Evolutionary conservation across 116 monocot species (phyloP).

Genomic region (Dioscorea cayenensis): DNA sequence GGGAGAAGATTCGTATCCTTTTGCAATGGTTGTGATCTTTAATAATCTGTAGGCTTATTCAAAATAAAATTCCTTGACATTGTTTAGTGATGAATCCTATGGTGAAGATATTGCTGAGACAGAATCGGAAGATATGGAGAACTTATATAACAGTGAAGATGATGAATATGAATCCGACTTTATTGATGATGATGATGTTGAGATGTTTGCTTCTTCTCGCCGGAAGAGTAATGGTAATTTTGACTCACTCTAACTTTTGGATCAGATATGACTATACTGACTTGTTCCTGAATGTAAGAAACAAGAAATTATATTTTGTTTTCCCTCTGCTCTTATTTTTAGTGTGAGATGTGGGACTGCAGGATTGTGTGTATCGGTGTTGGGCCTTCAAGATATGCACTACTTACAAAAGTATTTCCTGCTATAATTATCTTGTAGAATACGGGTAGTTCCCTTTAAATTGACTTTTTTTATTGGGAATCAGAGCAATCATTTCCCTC

Average conservation of each 20-base stretch:
- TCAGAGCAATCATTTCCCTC: conserved; percentile 20
- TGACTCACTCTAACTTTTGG: neutral
- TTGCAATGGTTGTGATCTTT: neutral
- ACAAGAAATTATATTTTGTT: neutral
- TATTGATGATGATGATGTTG: conserved; percentile 57
- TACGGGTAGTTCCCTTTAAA: conserved; percentile 16
- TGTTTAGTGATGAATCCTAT: conserved; percentile 59
- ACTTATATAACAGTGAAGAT: conserved; percentile 41
- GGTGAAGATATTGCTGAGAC: conserved; percentile 72
- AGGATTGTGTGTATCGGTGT: conserved; percentile 16
- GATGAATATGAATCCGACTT: conserved; percentile 78
- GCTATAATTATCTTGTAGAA: conserved; percentile 9
- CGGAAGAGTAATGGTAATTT: conserved; percentile 70
- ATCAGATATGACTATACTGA: neutral
- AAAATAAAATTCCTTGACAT: conserved; percentile 20
- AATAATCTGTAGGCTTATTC: neutral
- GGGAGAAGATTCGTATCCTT: conserved; percentile 63
- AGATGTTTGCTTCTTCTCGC: conserved; percentile 33
- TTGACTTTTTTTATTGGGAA: neutral
- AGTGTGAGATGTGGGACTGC: neutral
- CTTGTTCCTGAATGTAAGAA: neutral
- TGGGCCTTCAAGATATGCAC: neutral
- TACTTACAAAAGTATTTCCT: conserved; percentile 14
- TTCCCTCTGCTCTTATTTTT: neutral
- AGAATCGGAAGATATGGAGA: conserved; percentile 28